Evolutionary conservation across 1,284 basidiomycete species (phyloP), one percentile per base, ranked within the genome.

Genomic region (Coniferiporia weirii): DNA sequence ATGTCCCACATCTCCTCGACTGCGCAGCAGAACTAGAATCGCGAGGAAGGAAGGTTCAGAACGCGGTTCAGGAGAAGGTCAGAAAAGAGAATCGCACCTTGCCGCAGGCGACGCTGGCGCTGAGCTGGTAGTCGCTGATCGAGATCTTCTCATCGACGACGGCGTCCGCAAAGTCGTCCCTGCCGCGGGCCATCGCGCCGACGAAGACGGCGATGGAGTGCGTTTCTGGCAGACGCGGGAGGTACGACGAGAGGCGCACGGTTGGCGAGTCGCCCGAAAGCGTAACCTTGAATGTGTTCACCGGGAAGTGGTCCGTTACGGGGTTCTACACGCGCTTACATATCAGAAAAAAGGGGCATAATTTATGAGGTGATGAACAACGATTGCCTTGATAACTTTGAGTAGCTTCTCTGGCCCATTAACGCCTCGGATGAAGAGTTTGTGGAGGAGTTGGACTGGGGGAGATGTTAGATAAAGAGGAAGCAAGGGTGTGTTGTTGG

Each of bases 101-200:
- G 63, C 96, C 96, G 71, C 96, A 99, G 12, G 96, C 96, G 38
- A 98, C 95, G 43, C 89, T 93, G 19, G 97, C 96, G 68, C 93
- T 96, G 52, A 99, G 76, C 5, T 91, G 85, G 73, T 97, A 99
- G 67, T 98, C 89, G 68, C 91, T 95, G 73, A 99, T 95, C 63
- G 91, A 86, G 68, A 99, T 95, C 78, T 99, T 99, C 74, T 97
- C 91, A 70, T 99, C 96, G 0, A 98, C 92, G 64, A 93, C 74
- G n/a, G 82, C 91, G 73, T 99, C 97, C 10, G 97, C 96, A 77
- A 99, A 99, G 75, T 95, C 93, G 69, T 99, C 96, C 64, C 86
- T 87, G 8, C 94, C 95, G 63, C 95, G 80, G 2, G 95, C 95
- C 95, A 98, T 98, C 17, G 97, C 96, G 59, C 96, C 97, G 53